phyloP scores from a whole-genome alignment of 805 yeast species.

The Blastobotrys parvus region DNA sequence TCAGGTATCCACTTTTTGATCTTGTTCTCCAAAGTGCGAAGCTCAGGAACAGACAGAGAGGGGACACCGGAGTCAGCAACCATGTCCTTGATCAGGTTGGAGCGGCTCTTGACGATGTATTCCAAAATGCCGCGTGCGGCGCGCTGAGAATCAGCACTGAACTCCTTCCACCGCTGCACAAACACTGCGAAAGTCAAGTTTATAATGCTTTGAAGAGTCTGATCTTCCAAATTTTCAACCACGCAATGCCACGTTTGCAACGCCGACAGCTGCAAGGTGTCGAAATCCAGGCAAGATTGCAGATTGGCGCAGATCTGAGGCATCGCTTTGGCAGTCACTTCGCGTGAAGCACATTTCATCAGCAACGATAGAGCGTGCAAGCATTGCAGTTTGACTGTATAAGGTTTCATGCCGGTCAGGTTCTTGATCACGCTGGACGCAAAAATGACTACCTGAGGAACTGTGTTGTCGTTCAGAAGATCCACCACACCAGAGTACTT shows the following conservation, averaged over 20 bases:
- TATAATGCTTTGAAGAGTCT: constrained; percentile 54
- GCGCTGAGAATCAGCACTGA: constrained; percentile 41
- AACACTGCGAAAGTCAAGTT: constrained; percentile 69
- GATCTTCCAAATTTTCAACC: constrained; percentile 45
- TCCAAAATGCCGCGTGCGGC: constrained; percentile 47
- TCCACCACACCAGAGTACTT: constrained; percentile 12
- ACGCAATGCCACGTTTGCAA: constrained; percentile 62
- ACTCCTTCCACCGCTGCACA: constrained; percentile 53
- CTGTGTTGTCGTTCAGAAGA: constrained; percentile 44
- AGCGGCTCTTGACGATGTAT: constrained; percentile 19
- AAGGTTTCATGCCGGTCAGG: constrained; percentile 61
- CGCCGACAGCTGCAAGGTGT: constrained; percentile 45
- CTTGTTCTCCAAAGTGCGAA: neutral
- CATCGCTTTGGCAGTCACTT: constrained; percentile 50
- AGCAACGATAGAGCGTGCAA: constrained; percentile 67
- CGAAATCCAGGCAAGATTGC: constrained; percentile 64
- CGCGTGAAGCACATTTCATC: constrained; percentile 43
- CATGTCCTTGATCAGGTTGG: constrained; percentile 11
- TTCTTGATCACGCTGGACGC: constrained; percentile 77
- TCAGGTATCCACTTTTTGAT: neutral
- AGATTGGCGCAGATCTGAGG: constrained; percentile 84
- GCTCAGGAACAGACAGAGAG: constrained; percentile 5
- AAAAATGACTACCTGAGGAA: constrained; percentile 53
- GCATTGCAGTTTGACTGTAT: constrained; percentile 60
- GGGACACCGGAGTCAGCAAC: constrained; percentile 20